Conservation (phyloP, 2,329 filamentous ascomycete species). For the Neonectria coccinea region DNA sequence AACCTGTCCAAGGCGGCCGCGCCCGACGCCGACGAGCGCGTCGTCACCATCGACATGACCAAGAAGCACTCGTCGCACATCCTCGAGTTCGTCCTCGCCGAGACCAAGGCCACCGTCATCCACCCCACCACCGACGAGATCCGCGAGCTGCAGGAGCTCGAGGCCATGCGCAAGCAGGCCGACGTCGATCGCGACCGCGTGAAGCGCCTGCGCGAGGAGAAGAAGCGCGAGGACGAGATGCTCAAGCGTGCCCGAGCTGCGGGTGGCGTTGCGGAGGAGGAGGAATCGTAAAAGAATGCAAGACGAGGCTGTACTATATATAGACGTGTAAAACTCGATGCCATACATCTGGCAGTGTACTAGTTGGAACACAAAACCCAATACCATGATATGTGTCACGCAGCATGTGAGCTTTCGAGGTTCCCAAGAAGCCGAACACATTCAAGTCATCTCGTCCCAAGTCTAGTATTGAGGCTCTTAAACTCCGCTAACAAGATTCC, state of each 20-base stretch:
- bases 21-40: slow-evolving; percentile 61
- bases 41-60: slow-evolving; percentile 73
- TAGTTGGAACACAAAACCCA: slow-evolving; percentile 40
- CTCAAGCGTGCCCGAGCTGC: slow-evolving; percentile 56
- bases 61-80: slow-evolving; percentile 71
- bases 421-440: neutral
- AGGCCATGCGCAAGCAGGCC: slow-evolving; percentile 64
- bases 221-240: slow-evolving; percentile 70
- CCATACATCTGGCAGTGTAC: slow-evolving; percentile 44
- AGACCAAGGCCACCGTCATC: slow-evolving; percentile 71
- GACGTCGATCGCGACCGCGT: slow-evolving; percentile 67
- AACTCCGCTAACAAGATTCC: neutral
- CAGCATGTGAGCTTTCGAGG: neutral
- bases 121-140: slow-evolving; percentile 70
- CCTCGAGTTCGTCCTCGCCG: slow-evolving; percentile 69
- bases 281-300: slow-evolving; percentile 42
- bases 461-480: neutral
- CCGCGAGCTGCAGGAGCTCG: slow-evolving; percentile 67
- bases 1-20: slow-evolving; percentile 62
- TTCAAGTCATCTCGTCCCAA: neutral
- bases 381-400: slow-evolving; percentile 28
- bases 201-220: slow-evolving; percentile 64
- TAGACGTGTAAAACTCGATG: slow-evolving; percentile 46
- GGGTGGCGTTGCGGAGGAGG: slow-evolving; percentile 52
- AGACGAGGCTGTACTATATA: slow-evolving; percentile 43